Evolutionary conservation across 2,329 filamentous ascomycete species (phyloP), one percentile per base, ranked within the genome.

Genomic region (Aureobasidium sp.): DNA sequence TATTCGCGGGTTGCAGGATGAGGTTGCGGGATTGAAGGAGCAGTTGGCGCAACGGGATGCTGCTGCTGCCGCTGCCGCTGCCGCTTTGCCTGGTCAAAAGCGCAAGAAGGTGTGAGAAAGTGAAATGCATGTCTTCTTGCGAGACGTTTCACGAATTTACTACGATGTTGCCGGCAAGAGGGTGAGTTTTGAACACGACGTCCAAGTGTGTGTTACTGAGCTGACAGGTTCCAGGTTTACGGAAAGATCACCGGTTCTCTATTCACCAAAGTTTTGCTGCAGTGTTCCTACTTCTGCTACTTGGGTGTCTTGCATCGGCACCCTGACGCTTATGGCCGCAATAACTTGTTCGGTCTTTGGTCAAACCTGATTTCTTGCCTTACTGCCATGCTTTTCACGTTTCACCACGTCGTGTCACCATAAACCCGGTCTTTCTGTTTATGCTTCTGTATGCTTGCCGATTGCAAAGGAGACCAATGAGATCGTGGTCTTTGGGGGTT

Each of bases 11-110:
- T 20, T 58, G 55, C 55, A 58, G 55, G 55, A 17, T 0, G 42
- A 58, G 7, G 55, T 58, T 29, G 42, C 22, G 31, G 34, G n/a
- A 9, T 39, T 58, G 31, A 58, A 58, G 42, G 29, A 22, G 55
- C 42, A 58, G 55, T 29, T 48, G 31, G 44, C 34, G 29, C 42
- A 58, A 31, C 48, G 55, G 42, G 55, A 58, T 20, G 55, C 55
- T 1, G 55, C 55, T 1, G 55, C 55, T 31, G 55, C 52, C 20
- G 52, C 37, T 29, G 52, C 42, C n/a, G 49, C 36, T 27, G 37
- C 52, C 37, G 42, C 55, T 58, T 37, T 48, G 31, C 31, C 55
- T 17, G 31, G 29, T 0, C 41, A 47, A 31, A 58, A 58, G 42
- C 55, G 55, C 37, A 55, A 37, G 37, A 55, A 42, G 37, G 51